Conservation (phyloP, 345 rosid species). For the Gynandropsis gynandra region DNA sequence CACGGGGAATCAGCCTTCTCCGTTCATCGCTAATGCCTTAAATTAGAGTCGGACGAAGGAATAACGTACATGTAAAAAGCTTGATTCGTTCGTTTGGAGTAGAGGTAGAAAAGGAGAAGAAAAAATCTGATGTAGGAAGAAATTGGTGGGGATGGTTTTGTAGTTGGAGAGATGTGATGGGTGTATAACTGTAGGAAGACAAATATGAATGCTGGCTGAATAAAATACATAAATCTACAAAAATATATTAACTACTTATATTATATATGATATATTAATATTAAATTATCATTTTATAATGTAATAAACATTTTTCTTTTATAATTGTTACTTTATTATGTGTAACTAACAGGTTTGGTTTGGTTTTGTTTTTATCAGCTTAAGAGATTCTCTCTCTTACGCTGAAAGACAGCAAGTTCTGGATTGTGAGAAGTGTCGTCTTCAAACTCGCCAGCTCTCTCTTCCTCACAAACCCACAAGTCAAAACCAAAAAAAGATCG, state of each 20-base stretch:
- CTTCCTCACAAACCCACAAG: neutral
- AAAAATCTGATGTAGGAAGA: conserved; percentile 18
- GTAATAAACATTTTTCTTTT: too few relatives aligned
- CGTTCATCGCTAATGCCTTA: conserved; percentile 8
- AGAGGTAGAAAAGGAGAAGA: conserved; percentile 5
- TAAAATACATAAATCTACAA: too few relatives aligned
- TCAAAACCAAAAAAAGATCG: too few relatives aligned
- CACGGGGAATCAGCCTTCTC: conserved; percentile 23
- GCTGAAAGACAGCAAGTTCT: neutral
- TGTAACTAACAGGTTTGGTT: neutral
- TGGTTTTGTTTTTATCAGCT: too few relatives aligned
- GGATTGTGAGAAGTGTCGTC: neutral
- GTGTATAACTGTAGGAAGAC: too few relatives aligned
- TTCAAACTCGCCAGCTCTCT: conserved; percentile 17
- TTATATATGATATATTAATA: too few relatives aligned
- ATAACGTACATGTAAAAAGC: conserved; percentile 17
- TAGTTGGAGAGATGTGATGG: neutral
- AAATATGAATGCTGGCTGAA: too few relatives aligned
- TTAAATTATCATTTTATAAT: too few relatives aligned
- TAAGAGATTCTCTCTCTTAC: too few relatives aligned
- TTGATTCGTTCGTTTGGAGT: conserved; percentile 4
- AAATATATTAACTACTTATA: too few relatives aligned
- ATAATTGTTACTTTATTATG: too few relatives aligned
- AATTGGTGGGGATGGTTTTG: conserved; percentile 15
- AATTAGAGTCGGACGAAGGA: neutral